phyloP scores from a whole-genome alignment of 169 alveolate species.

The Eimeria praecox region DNA sequence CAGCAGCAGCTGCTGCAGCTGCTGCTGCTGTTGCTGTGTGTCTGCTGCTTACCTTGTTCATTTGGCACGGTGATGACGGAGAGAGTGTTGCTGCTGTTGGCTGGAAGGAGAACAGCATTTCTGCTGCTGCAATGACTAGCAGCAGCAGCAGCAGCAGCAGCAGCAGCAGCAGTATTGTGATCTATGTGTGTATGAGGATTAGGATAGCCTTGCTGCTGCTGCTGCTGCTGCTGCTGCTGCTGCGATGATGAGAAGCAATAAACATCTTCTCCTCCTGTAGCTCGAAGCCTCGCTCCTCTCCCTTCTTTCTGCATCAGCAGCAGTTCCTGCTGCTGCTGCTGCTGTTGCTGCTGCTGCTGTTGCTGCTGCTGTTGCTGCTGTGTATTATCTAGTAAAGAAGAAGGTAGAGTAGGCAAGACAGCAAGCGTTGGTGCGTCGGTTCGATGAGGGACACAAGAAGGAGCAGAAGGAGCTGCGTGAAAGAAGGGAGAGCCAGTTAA shows the following conservation, averaged over 20 bases:
- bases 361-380: background rate
- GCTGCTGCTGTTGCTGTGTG: constrained; percentile 39
- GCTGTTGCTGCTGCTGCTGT: constrained; percentile 54
- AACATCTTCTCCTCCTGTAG: constrained; percentile 34
- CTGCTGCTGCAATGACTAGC: constrained; percentile 11
- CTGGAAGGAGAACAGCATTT: background rate
- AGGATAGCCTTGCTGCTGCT: background rate
- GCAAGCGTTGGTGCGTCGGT: constrained; percentile 70
- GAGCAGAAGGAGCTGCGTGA: constrained; percentile 78
- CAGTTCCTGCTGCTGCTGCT: constrained; percentile 49
- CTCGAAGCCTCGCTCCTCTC: constrained; percentile 21
- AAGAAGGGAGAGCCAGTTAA: constrained; percentile 80
- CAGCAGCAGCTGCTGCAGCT: constrained; percentile 26
- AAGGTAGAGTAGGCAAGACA: background rate
- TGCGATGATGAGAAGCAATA: too few species aligned
- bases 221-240: constrained; percentile 68
- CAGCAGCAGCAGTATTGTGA: constrained; percentile 43
- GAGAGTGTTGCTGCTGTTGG: constrained; percentile 13
- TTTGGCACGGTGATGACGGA: constrained; percentile 72
- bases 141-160: background rate
- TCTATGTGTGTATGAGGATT: background rate
- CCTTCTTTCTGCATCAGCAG: background rate
- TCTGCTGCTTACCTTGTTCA: constrained; percentile 41
- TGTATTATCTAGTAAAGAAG: background rate
- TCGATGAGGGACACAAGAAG: constrained; percentile 24